Evolutionary conservation across 352 stramenopile genomes (phyloP).

Genomic region (Phytopythium oedochilum): DNA sequence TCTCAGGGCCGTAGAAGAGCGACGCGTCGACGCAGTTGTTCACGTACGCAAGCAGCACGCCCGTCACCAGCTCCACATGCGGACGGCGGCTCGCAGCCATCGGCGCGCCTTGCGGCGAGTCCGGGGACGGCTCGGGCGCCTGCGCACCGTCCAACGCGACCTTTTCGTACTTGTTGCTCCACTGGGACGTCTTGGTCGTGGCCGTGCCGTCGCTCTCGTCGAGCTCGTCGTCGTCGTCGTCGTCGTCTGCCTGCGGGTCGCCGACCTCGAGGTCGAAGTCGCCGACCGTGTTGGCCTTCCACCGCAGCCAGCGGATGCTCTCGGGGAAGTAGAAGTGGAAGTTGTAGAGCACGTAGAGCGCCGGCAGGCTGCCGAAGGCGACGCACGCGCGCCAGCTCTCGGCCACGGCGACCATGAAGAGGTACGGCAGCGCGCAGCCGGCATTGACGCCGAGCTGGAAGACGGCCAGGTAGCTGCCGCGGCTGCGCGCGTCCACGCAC

Average conservation of each 20-base stretch:
- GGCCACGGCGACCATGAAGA: conserved; percentile 73
- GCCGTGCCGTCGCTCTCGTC: neutral
- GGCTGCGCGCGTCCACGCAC: conserved; percentile 56
- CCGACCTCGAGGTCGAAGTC: conserved; percentile 38
- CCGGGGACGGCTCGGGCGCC: neutral
- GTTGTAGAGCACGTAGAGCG: conserved; percentile 73
- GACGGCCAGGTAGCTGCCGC: conserved; percentile 65
- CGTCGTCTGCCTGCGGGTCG: neutral
- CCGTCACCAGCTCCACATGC: conserved; percentile 64
- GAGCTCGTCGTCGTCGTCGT: conserved; percentile 9
- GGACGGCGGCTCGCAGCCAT: conserved; percentile 11
- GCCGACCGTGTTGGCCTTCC: conserved; percentile 49
- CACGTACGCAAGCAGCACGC: conserved; percentile 76
- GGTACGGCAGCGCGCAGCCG: conserved; percentile 68
- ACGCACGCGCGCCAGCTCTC: conserved; percentile 81
- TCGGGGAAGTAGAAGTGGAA: conserved; percentile 73
- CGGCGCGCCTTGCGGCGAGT: neutral
- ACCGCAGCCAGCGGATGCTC: conserved; percentile 72
- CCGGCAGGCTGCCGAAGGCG: conserved; percentile 60
- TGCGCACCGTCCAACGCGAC: neutral
- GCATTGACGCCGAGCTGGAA: conserved; percentile 82
- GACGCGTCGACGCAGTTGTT: conserved; percentile 87
- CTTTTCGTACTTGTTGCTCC: conserved; percentile 2
- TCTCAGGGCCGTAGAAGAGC: conserved; percentile 85
- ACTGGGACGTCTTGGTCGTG: conserved; percentile 1